Evolutionary conservation across 2,329 filamentous ascomycete species (phyloP), one percentile per base, ranked within the genome.

Genomic region (Metarhizium rileyi): DNA sequence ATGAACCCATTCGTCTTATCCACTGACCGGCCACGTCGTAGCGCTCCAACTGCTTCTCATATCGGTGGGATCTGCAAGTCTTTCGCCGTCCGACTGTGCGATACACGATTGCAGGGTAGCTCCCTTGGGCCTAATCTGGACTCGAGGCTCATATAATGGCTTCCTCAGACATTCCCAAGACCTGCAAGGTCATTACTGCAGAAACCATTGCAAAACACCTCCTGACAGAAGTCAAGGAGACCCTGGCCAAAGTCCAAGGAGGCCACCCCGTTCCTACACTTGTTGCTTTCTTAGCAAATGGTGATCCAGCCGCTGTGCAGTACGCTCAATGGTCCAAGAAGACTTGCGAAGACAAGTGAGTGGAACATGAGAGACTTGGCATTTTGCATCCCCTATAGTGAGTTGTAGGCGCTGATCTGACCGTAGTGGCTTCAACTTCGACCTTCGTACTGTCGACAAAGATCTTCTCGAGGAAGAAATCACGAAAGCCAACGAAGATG

Each of bases 261-360:
- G 73, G 67, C 30, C 64, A 65, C 52, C 68, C 68, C 51, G 73
- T 83, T 64, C 90, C 93, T 30, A 83, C 86, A 53, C 78, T 98
- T 48, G 87, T 91, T 42, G 93, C 91, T 52, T 95, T 96, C 69
- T 76, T 98, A 50, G 90, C 91, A 57, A 97, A 95, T 69, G 79
- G 80, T 56, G 93, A 98, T 69, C 89, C 90, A 27, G 88, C 90
- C 36, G 91, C 91, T 28, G 76, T 87, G 59, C 89, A 94, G 73
- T 97, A 98, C 66, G 93, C 93, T 49, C 88, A 96, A 68, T 96
- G 89, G 88, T 96, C 91, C 38, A 87, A 89, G 68, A 96, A 95
- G 77, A 96, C 93, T 4, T 95, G 89, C 69, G 80, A 84, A 68
- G 91, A 97, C 67, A 94, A 96, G 90, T 96, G 76, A 84, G 86